A percentile compares a stretch with the other conserved stretches of the same genome.
Conservation (phyloP, 2,329 filamentous ascomycete species). For the Aspergillus sp. region DNA sequence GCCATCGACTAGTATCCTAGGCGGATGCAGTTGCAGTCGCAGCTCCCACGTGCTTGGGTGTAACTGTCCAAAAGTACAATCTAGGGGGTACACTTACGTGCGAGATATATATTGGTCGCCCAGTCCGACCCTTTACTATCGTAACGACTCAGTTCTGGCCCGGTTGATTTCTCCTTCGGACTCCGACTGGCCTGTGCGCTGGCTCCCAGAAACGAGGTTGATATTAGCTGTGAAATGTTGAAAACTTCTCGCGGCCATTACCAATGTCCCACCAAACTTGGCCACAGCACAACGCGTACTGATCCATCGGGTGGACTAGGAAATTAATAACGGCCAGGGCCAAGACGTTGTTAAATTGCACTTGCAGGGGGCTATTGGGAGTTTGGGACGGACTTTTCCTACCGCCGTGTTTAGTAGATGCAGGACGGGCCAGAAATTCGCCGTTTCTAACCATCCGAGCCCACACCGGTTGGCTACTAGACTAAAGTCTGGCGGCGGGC, state of each 20-base stretch:
- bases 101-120: not conserved
- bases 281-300: conserved; percentile 5
- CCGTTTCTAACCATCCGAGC: not conserved
- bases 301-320: conserved; percentile 5
- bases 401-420: not conserved
- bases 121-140: not conserved
- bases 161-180: not conserved
- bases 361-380: not conserved
- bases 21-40: not conserved
- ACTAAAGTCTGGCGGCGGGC: not conserved
- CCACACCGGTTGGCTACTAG: not conserved
- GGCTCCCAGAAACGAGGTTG: not conserved
- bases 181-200: not conserved
- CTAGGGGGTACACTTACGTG: too few species aligned
- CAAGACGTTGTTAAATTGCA: too few species aligned
- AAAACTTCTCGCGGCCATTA: not conserved
- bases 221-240: not conserved
- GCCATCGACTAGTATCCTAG: not conserved
- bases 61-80: too few species aligned
- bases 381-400: not conserved
- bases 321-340: not conserved
- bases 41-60: not conserved
- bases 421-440: not conserved
- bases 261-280: not conserved
- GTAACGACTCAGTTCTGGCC: not conserved